A percentile compares a stretch with the other conserved stretches of the same genome.
Conservation (phyloP, 352 stramenopile species). For the Phytopythium mirpurense region DNA sequence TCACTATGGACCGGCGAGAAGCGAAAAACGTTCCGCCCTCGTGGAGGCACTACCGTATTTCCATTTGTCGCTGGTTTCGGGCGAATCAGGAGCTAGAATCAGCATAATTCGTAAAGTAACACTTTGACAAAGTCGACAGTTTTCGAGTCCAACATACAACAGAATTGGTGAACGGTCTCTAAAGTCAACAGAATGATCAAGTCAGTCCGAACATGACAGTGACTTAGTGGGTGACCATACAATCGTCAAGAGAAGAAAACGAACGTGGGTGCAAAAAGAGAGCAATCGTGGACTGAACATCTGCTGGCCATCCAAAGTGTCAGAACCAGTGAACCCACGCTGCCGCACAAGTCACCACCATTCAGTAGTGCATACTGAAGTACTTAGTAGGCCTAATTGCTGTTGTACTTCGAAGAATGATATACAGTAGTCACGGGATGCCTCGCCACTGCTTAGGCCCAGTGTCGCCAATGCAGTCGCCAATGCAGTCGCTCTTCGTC, state of each 20-base stretch:
- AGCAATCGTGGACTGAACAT: background rate
- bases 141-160: too few relatives aligned
- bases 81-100: background rate
- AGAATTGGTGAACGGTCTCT: background rate
- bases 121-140: background rate
- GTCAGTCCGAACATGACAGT: background rate
- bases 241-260: background rate
- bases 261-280: conserved; percentile 2
- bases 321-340: too few relatives aligned
- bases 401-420: too few relatives aligned
- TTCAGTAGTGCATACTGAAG: too few relatives aligned
- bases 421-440: too few relatives aligned
- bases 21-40: conserved; percentile 1
- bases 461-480: too few relatives aligned
- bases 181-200: background rate
- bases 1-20: background rate
- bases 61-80: background rate
- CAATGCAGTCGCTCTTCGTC: too few relatives aligned
- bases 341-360: too few relatives aligned
- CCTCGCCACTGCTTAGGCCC: too few relatives aligned
- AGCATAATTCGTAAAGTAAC: too few relatives aligned
- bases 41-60: background rate
- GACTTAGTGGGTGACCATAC: background rate
- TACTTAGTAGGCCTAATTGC: too few relatives aligned
- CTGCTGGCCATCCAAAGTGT: too few relatives aligned